Conservation (phyloP, 2,329 filamentous ascomycete species). For the Aspergillus puulaauensis region DNA sequence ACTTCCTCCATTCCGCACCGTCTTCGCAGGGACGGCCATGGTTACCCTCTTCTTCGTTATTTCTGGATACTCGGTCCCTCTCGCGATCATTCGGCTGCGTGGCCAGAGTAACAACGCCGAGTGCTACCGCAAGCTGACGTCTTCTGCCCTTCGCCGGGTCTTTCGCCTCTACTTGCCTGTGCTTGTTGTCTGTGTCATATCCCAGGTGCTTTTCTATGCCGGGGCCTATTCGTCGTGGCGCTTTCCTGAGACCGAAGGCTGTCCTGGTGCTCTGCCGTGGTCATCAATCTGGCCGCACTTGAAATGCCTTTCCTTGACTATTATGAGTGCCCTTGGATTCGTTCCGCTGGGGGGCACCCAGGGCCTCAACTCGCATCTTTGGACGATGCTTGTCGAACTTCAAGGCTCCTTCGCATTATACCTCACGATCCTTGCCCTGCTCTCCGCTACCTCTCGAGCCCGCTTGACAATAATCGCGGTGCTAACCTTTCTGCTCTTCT, state of each 20-base stretch:
- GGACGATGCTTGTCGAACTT: constrained; percentile 26
- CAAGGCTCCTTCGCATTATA: constrained; percentile 23
- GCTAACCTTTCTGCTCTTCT: constrained; percentile 9
- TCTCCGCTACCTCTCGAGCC: background rate
- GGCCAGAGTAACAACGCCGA: constrained; percentile 14
- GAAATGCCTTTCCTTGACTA: background rate
- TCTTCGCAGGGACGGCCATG: constrained; percentile 37
- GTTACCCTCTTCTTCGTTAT: constrained; percentile 59
- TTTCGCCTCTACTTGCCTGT: background rate
- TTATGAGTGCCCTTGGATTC: background rate
- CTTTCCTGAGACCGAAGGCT: background rate
- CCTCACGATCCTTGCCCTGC: constrained; percentile 5
- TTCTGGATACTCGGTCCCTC: constrained; percentile 57
- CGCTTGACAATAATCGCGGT: background rate
- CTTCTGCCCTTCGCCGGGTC: background rate
- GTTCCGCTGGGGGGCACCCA: constrained; percentile 11
- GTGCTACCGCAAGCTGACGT: background rate
- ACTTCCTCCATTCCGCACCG: constrained; percentile 39
- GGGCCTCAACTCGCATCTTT: constrained; percentile 22
- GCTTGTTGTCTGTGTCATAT: background rate
- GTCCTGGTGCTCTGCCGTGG: background rate
- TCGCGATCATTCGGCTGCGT: constrained; percentile 48
- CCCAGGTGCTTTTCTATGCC: background rate
- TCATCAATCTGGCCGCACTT: background rate
- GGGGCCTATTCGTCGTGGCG: background rate